Percentiles rank a stretch among this genome's conserved stretches.
Evolutionary conservation across 345 rosid species (phyloP).

Genomic region (Xanthoceras sorbifolium): DNA sequence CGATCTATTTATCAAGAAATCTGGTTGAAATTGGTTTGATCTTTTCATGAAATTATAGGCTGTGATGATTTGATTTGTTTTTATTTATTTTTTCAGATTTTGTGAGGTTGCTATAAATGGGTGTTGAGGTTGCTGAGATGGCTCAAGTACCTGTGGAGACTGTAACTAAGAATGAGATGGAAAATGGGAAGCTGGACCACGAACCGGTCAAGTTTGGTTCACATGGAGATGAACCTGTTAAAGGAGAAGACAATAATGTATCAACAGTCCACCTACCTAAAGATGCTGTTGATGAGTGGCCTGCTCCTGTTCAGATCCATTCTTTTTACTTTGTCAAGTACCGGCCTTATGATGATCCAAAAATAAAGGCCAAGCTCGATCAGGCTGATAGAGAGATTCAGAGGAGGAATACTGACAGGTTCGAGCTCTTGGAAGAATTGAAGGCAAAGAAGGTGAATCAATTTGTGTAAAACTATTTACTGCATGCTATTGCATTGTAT

Average conservation of each 20-base stretch:
- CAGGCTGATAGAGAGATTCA: slow-evolving; percentile 62
- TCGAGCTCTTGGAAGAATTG: slow-evolving; percentile 42
- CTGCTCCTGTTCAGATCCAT: slow-evolving; percentile 64
- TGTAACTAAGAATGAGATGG: slow-evolving; percentile 36
- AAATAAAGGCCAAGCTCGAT: slow-evolving; percentile 62
- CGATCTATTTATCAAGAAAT: neutral
- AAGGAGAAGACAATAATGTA: slow-evolving; percentile 46
- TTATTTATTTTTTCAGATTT: slow-evolving; percentile 11
- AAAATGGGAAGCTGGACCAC: slow-evolving; percentile 54
- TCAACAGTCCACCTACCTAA: slow-evolving; percentile 49
- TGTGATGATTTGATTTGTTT: neutral
- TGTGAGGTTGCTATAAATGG: slow-evolving; percentile 47
- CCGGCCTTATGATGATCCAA: slow-evolving; percentile 61
- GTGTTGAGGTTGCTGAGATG: slow-evolving; percentile 82
- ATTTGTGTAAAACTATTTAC: neutral
- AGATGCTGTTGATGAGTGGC: slow-evolving; percentile 85
- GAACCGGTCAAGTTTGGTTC: slow-evolving; percentile 62
- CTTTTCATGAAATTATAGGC: neutral
- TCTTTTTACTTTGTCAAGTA: slow-evolving; percentile 59
- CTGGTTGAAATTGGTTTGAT: neutral
- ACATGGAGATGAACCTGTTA: slow-evolving; percentile 46
- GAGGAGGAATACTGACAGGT: slow-evolving; percentile 45
- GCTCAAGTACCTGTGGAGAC: slow-evolving; percentile 56
- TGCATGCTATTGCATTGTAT: neutral
- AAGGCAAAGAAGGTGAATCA: slow-evolving; percentile 64